Evolutionary conservation across 345 rosid species (phyloP), one percentile per base, ranked within the genome.

Genomic region (Euclidium syriacum): DNA sequence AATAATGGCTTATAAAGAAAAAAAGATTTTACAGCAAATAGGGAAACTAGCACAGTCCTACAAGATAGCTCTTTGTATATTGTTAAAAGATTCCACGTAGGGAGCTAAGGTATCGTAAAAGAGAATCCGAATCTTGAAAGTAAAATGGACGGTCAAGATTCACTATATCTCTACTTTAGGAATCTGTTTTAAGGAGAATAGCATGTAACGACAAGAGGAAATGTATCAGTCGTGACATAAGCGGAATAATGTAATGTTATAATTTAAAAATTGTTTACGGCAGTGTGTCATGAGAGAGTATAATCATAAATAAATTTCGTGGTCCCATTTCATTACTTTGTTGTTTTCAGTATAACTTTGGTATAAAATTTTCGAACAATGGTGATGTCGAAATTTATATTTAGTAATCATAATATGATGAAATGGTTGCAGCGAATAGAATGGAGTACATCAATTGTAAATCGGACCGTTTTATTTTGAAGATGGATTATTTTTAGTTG

Each of bases 51-150:
- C 51, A 60, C 36, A 60, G 14, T 60, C 12, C 32, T 34, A 52
- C 49, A 60, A 52, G 48, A 25, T 39, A 47, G 24, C 14, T 51
- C 58, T 67, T 27, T 4, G 41, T 67, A 48, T 68, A 68, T 42
- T 17, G 60, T 51, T 50, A 41, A 68, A n/a, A 68, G 73, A 68
- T 68, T 60, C 67, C 66, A 60, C 67, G 36, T 59, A 23, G 32
- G 32, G 46, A 24, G 46, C 41, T 51, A 18, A 17, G 41, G 66
- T 60, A 60, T 60, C 49, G 42, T 14, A 8, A 68, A 42, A 60
- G 54, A 52, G 61, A 68, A 68, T 60, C 19, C 61, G 59, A 68
- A 68, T 60, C 54, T 60, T 3, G 10, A 60, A 61, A 68, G 56
- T 3, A 25, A 5, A 60, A 19, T 42, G 44, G 39, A 69, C 62